These are phyloP conservation scores for Trichocomaceae sp. DNA, from an alignment of 2,329 filamentous ascomycete species.

Conservation along the genomic window DNA sequence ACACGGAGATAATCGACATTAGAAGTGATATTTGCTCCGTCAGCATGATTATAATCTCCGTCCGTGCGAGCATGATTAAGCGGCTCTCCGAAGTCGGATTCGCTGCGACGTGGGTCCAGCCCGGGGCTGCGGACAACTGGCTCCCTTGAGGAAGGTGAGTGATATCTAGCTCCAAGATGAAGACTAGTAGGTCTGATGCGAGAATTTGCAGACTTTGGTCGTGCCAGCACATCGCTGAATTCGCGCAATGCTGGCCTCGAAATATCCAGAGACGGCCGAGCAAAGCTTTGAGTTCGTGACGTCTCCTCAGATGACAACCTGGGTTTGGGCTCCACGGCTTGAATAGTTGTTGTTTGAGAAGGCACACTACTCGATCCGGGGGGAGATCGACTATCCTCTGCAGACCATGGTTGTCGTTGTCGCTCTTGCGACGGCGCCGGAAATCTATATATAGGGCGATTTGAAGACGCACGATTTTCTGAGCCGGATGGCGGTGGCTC, in stretches of 20 bases:
- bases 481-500: constrained; percentile 34
- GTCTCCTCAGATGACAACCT: constrained; percentile 44
- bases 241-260: constrained; percentile 60
- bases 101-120: constrained; percentile 27
- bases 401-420: constrained; percentile 43
- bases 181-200: constrained; percentile 72
- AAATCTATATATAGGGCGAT: constrained; percentile 49
- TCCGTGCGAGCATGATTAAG: constrained; percentile 31
- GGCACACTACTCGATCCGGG: constrained; percentile 24
- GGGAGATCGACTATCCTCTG: constrained; percentile 22
- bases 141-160: constrained; percentile 64
- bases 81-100: constrained; percentile 31
- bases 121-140: constrained; percentile 54
- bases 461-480: constrained; percentile 26
- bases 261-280: constrained; percentile 65
- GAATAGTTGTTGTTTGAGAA: constrained; percentile 29
- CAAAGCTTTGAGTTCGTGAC: constrained; percentile 48
- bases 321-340: constrained; percentile 44
- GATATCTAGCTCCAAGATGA: constrained; percentile 73
- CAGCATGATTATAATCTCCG: constrained; percentile 26
- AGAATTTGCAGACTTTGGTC: constrained; percentile 58
- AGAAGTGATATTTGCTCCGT: constrained; percentile 58
- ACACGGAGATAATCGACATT: constrained; percentile 77
- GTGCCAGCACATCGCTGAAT: constrained; percentile 49
- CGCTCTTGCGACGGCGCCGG: constrained; percentile 41